Evolutionary conservation across 83 land plant species (phyloP), one percentile per base, ranked within the genome.

Genomic region (Larix sibirica): DNA sequence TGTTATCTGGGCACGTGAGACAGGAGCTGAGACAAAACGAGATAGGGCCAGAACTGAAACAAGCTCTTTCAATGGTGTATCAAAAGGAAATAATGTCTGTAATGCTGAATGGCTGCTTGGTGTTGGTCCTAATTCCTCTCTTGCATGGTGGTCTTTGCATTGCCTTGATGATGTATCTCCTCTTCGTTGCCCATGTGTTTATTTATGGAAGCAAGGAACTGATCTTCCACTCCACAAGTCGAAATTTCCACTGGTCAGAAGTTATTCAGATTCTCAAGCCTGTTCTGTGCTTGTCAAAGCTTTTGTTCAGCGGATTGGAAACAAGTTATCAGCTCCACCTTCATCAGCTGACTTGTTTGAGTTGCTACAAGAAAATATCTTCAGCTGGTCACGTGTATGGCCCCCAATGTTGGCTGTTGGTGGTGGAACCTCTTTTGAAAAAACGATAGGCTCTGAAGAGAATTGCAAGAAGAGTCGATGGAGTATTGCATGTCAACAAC

Each of bases 21-120:
- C 62, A 64, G 75, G 79, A 31, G 83, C 86, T 84, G 81, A 65
- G 54, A 50, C 47, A 63, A 74, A n/a, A 74, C 58, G 14, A 66
- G 21, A 36, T 62, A 14, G 54, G 28, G 67, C 18, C 59, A 24
- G 82, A 67, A 42, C 74, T 38, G 77, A 78, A 68, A 16, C 31
- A 73, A 70, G 33, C 40, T 79, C 81, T 82, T 31, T 73, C 66
- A 10, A 26, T 54, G 44, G 73, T 70, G 10, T 68, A 24, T 31
- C 85, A 83, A 84, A 65, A 73, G n/a, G 56, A 63, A 84, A 82
- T 36, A 81, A 24, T 33, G 76, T 86, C 79, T 90, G 91, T 56
- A 81, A 79, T 1, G 94, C 98, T 86, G 98, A 97, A 75, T 97
- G 99, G 97, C 70, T 97, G 80, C 81, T 97, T 83, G 95, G 93